Conservation (phyloP, 441 rosid species). For the Euphorbia schlechtendalii region DNA sequence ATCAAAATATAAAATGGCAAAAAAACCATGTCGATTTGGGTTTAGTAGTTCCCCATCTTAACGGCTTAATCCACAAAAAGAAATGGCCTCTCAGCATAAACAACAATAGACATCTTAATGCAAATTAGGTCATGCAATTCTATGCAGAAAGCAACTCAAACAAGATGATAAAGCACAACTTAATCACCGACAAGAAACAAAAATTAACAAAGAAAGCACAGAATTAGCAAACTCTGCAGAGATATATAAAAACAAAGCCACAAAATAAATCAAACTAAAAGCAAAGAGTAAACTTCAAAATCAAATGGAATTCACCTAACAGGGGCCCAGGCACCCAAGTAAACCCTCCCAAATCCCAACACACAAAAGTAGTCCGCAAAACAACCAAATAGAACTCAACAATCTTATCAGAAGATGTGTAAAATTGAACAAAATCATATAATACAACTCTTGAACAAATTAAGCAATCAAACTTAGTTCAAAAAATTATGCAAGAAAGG, state of each 20-base stretch:
- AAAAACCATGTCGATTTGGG: no score
- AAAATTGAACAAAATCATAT: neutral
- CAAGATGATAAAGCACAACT: no score
- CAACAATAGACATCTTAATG: neutral
- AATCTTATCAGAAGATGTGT: no score
- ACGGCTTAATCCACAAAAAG: slow-evolving; percentile 1
- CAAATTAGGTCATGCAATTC: neutral
- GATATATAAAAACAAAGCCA: neutral
- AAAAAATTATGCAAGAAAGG: neutral
- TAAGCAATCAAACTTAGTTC: neutral
- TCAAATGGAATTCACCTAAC: neutral
- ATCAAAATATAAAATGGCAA: no score
- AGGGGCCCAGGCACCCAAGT: no score
- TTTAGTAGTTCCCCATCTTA: neutral
- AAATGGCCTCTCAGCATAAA: neutral
- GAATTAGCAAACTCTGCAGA: neutral
- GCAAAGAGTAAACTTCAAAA: neutral
- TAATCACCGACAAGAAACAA: no score
- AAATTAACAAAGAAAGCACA: neutral
- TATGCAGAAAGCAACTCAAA: neutral
- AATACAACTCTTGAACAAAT: neutral
- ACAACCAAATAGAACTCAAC: neutral
- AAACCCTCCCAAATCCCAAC: neutral
- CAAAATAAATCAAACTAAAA: neutral
- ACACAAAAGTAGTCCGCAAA: neutral